A percentile compares a stretch with the other conserved stretches of the same genome.
phyloP scores from a whole-genome alignment of 345 rosid species.

The Populus simonii region DNA sequence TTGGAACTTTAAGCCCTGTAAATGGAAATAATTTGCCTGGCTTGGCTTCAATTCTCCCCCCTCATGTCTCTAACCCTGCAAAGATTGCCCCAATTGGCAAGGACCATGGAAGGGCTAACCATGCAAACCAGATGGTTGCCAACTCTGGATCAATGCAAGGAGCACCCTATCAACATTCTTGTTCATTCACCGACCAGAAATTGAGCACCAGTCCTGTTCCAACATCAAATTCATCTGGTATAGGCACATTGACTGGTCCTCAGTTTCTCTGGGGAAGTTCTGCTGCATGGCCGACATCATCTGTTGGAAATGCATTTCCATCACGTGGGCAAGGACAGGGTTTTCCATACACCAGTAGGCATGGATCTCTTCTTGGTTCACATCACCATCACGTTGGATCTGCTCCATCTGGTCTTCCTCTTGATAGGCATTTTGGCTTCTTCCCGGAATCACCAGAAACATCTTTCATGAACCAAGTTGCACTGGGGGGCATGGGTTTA shows the following conservation, averaged over 20 bases:
- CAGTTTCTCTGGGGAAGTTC: constrained; percentile 94
- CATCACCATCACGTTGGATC: constrained; percentile 79
- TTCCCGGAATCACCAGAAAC: constrained; percentile 70
- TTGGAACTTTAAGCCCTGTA: constrained; percentile 43
- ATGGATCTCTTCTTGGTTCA: constrained; percentile 47
- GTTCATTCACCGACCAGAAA: constrained; percentile 53
- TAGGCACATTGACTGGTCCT: constrained; percentile 61
- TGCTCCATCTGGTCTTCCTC: constrained; percentile 82
- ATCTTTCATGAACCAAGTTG: constrained; percentile 53
- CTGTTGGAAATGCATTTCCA: constrained; percentile 54
- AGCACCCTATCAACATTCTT: constrained; percentile 41
- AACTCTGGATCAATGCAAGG: constrained; percentile 36
- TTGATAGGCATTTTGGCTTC: constrained; percentile 76
- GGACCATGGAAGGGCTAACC: constrained; percentile 41
- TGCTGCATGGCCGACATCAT: constrained; percentile 62
- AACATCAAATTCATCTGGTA: constrained; percentile 45
- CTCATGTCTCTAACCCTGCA: constrained; percentile 33
- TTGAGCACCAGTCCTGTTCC: constrained; percentile 41
- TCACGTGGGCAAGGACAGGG: constrained; percentile 46
- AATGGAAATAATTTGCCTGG: constrained; percentile 51
- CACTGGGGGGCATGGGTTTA: constrained; percentile 49
- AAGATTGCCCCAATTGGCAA: constrained; percentile 38
- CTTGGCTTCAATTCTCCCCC: constrained; percentile 47
- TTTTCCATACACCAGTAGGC: constrained; percentile 43
- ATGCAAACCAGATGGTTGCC: constrained; percentile 38